Evolutionary conservation across 495 filamentous ascomycete species (phyloP).

Genomic region (Margaritispora aquatica): DNA sequence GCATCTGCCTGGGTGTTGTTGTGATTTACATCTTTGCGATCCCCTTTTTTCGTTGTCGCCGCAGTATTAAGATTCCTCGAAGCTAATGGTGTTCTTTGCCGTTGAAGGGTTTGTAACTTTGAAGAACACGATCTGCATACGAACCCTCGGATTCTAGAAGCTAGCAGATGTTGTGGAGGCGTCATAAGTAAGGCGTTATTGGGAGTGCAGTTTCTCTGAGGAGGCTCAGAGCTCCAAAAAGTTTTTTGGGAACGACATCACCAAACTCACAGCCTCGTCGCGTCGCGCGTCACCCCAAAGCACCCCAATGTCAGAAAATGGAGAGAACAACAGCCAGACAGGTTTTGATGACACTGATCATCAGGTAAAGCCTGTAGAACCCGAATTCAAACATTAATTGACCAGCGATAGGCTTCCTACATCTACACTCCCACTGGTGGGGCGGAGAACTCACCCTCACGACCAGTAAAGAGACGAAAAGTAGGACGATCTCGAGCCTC

Average conservation of each 20-base stretch:
- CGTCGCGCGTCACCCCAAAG: background rate
- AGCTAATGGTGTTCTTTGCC: slow-evolving; percentile 9
- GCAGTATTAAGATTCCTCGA: slow-evolving; percentile 5
- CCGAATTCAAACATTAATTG: background rate
- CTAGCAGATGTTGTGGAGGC: slow-evolving; percentile 25
- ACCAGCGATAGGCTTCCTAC: slow-evolving; percentile 58
- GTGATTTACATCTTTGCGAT: background rate
- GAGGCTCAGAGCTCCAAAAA: slow-evolving; percentile 1
- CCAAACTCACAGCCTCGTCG: background rate
- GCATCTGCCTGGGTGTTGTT: background rate
- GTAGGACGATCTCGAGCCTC: slow-evolving; percentile 29
- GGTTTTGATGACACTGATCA: slow-evolving; percentile 22
- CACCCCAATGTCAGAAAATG: slow-evolving; percentile 20
- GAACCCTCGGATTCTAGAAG: slow-evolving; percentile 26
- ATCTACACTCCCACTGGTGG: slow-evolving; percentile 53
- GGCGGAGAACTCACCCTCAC: slow-evolving; percentile 27
- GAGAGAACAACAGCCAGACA: slow-evolving; percentile 9
- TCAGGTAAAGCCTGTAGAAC: slow-evolving; percentile 19
- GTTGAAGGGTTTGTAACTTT: slow-evolving; percentile 19
- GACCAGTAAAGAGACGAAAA: slow-evolving; percentile 62
- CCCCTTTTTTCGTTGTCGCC: background rate
- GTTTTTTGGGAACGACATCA: slow-evolving; percentile 14
- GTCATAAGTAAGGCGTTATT: slow-evolving; percentile 30
- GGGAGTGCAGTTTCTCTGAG: background rate
- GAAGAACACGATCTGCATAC: slow-evolving; percentile 33